Percentiles rank a stretch among this genome's conserved stretches.
Evolutionary conservation across 139 green algal species (phyloP).

Genomic region (Coccomyxa sp.): DNA sequence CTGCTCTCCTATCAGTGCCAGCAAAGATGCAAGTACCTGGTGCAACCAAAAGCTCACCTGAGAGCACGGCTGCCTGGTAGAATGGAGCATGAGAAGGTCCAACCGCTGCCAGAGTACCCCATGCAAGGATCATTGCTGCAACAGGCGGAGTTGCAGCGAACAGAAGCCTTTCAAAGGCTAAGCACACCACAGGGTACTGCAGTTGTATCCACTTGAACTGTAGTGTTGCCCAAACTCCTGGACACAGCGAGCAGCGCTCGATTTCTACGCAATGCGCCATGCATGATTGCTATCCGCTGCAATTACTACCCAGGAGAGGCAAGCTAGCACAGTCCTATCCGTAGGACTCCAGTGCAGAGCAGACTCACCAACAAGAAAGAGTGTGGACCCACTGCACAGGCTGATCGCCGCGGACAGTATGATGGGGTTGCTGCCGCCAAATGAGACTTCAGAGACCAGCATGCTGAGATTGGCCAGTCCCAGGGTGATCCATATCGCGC

Average conservation of each 20-base stretch:
- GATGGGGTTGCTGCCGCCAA: background rate
- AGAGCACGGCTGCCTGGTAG: conserved; percentile 65
- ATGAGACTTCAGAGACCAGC: background rate
- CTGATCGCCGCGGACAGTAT: conserved; percentile 23
- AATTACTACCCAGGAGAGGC: background rate
- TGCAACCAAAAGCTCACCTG: conserved; percentile 19
- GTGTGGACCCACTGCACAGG: conserved; percentile 20
- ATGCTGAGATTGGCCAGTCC: conserved; percentile 51
- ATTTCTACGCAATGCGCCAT: background rate
- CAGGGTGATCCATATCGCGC: conserved; percentile 73
- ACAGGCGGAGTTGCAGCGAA: conserved; percentile 62
- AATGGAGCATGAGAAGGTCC: conserved; percentile 67
- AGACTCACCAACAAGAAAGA: conserved; percentile 24
- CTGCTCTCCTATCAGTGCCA: no score
- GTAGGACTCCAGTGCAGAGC: background rate
- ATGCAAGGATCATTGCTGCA: conserved; percentile 46
- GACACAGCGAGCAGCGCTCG: no score
- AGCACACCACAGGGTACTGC: conserved; percentile 73
- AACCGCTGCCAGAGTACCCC: conserved; percentile 45
- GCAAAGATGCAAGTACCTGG: background rate
- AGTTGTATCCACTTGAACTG: conserved; percentile 91
- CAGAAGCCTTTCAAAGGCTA: conserved; percentile 84
- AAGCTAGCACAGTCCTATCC: background rate
- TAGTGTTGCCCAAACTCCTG: conserved; percentile 78
- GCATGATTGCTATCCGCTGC: background rate